A percentile compares a stretch with the other conserved stretches of the same genome.
Conservation (phyloP, 768 basidiomycete genomes). For the Lentinula boryana region DNA sequence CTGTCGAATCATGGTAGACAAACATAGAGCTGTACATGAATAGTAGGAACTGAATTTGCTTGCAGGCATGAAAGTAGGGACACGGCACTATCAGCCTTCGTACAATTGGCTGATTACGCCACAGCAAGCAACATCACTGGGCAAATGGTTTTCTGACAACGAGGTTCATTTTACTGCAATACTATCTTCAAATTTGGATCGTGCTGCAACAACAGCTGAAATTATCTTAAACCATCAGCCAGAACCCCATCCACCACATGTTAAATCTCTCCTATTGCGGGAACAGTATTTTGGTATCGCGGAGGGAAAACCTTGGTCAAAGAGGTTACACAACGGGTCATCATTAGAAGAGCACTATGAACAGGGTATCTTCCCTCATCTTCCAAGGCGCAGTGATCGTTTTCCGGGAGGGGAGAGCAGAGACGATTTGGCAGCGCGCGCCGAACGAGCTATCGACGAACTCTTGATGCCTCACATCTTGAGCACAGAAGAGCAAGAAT, state of each 20-base stretch:
- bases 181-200: conserved; percentile 60
- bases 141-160: conserved; percentile 36
- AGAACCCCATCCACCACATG: conserved; percentile 39
- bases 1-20: conserved; percentile 67
- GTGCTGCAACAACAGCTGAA: conserved; percentile 57
- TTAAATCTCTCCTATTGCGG: conserved; percentile 44
- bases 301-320: conserved; percentile 54
- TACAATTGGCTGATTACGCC: not conserved
- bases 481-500: conserved; percentile 28
- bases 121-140: conserved; percentile 64
- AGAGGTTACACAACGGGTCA: conserved; percentile 20
- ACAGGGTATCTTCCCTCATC: conserved; percentile 45
- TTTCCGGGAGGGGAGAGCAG: conserved; percentile 73
- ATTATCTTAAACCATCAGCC: conserved; percentile 45
- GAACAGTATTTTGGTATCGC: conserved; percentile 70
- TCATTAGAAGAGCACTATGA: conserved; percentile 44
- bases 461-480: conserved; percentile 52
- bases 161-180: conserved; percentile 44
- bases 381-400: conserved; percentile 33
- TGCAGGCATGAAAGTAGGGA: conserved; percentile 49
- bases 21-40: not conserved
- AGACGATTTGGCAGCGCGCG: conserved; percentile 55
- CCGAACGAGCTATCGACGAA: conserved; percentile 42
- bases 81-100: not conserved
- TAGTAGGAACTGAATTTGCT: not conserved